These are phyloP conservation scores for Dothistroma pini DNA, from an alignment of 2,329 filamentous ascomycete species.

Conservation along the genomic window DNA sequence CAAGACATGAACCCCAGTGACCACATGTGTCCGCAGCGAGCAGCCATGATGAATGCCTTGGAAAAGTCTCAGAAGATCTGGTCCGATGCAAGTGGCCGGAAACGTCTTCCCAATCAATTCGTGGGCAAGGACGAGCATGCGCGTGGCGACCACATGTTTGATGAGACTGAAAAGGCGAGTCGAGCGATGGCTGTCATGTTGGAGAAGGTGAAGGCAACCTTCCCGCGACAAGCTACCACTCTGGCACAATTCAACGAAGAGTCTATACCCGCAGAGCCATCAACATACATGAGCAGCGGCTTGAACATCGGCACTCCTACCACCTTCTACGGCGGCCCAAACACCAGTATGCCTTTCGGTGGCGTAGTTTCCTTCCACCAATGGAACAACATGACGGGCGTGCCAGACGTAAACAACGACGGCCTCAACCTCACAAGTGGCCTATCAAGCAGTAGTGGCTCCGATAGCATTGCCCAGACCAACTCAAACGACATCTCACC, in stretches of 20 bases:
- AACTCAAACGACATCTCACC: constrained; percentile 11
- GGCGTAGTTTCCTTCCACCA: constrained; percentile 17
- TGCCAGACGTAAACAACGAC: constrained; percentile 2
- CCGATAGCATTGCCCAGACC: background rate
- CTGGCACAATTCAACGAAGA: constrained; percentile 7
- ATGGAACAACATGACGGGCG: constrained; percentile 15
- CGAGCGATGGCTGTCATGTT: constrained; percentile 34
- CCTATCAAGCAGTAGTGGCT: background rate
- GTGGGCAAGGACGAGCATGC: constrained; percentile 9
- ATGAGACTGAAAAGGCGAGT: constrained; percentile 32
- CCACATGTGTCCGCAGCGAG: constrained; percentile 25
- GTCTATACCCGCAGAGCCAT: background rate
- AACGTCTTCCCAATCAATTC: constrained; percentile 11
- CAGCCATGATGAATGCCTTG: constrained; percentile 31
- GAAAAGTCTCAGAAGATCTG: constrained; percentile 35
- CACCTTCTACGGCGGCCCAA: background rate
- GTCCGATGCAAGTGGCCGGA: constrained; percentile 20
- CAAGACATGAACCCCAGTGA: constrained; percentile 13
- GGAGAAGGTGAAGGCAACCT: constrained; percentile 28
- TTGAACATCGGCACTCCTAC: constrained; percentile 3
- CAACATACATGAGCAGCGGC: constrained; percentile 1
- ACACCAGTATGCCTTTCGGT: constrained; percentile 7
- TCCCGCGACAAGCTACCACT: constrained; percentile 17
- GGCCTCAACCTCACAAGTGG: background rate
- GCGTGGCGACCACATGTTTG: constrained; percentile 24